Conservation (phyloP, 202 grass and related monocot species). For the Thinopyrum obtusiflorum region DNA sequence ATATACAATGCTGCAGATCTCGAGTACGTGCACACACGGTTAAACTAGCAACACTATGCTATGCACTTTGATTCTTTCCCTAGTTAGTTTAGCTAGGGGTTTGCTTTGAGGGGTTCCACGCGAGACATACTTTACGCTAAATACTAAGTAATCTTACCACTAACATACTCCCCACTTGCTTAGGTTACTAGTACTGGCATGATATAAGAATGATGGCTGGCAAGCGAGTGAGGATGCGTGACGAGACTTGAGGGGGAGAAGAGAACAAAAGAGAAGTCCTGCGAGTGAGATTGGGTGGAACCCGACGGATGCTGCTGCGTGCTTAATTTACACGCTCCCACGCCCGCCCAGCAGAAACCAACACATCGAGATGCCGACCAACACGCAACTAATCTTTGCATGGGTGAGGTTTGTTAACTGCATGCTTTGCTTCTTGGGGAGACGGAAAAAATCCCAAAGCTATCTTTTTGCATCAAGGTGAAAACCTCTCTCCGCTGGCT, state of each 20-base stretch:
- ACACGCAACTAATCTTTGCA: constrained; percentile 5
- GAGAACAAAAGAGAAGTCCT: constrained; percentile 88
- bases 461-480: constrained; percentile 17
- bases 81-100: constrained; percentile 11
- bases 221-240: neutral
- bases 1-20: no score
- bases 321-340: constrained; percentile 28
- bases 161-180: neutral
- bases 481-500: neutral
- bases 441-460: neutral
- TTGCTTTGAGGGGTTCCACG: constrained; percentile 35
- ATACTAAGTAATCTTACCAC: neutral
- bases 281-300: constrained; percentile 58
- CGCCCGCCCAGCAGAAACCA: constrained; percentile 4
- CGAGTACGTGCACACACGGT: no score
- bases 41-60: no score
- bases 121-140: constrained; percentile 43
- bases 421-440: neutral
- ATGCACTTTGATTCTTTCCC: constrained; percentile 26
- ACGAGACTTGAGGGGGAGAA: constrained; percentile 38
- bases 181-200: neutral
- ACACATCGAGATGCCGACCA: constrained; percentile 36
- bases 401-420: no score
- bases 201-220: neutral
- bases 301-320: constrained; percentile 42